Evolutionary conservation across 352 stramenopile genomes (phyloP).

Genomic region (Saprolegnia parasitica): DNA sequence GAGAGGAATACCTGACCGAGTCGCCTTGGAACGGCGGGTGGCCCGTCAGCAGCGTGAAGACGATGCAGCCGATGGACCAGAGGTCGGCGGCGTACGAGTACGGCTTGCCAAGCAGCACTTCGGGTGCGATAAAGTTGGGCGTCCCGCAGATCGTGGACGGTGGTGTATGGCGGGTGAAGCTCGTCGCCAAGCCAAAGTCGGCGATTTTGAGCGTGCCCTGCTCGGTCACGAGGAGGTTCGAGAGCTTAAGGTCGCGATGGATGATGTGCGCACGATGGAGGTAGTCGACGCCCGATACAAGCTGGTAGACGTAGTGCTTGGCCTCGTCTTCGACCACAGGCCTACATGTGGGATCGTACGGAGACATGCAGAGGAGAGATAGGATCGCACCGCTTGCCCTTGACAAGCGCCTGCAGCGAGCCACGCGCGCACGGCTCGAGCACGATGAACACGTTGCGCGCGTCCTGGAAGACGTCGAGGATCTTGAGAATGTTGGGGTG

Average conservation of each 20-base stretch:
- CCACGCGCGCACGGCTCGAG: constrained; percentile 56
- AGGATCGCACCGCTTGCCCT: constrained; percentile 1
- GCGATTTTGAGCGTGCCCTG: constrained; percentile 20
- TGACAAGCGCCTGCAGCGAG: constrained; percentile 39
- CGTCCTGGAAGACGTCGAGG: constrained; percentile 64
- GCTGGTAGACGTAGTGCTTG: constrained; percentile 20
- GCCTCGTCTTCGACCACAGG: constrained; percentile 12
- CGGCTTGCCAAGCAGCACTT: constrained; percentile 46
- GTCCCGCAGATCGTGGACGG: constrained; percentile 66
- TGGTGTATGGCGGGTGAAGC: constrained; percentile 41
- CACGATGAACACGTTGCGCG: constrained; percentile 69
- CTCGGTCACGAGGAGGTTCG: constrained; percentile 60
- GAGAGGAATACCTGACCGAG: constrained; percentile 50
- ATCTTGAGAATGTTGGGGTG: constrained; percentile 58
- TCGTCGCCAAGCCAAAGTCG: constrained; percentile 26
- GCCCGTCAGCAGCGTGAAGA: constrained; percentile 62
- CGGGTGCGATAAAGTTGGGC: constrained; percentile 78
- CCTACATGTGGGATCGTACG: background rate
- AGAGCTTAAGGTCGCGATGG: constrained; percentile 73
- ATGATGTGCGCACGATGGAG: constrained; percentile 60
- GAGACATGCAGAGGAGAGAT: background rate
- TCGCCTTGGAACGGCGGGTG: constrained; percentile 66
- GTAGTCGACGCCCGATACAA: constrained; percentile 46
- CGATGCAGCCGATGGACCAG: constrained; percentile 78
- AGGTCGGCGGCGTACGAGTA: constrained; percentile 69